Base-by-base conservation (phyloP, 2,329 filamentous ascomycete species). In the Colletotrichum lini region DNA sequence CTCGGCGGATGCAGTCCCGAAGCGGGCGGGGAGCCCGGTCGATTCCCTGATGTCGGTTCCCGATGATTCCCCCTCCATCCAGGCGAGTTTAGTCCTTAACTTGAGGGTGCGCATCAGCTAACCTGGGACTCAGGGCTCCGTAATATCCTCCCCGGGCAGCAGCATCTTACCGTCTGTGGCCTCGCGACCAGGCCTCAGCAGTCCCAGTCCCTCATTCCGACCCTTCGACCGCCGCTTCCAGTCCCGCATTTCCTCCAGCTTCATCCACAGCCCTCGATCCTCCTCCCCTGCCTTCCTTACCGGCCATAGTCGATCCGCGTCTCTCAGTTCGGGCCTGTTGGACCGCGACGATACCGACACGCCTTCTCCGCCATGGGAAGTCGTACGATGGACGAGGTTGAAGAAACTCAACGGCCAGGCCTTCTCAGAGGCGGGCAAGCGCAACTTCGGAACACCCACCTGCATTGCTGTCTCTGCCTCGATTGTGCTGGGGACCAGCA, bases 211-310 rank as follows among this genome's bases (percentile, higher is more conserved):
- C 23, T 95, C 94, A 18, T 93, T 98, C 77, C 91, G 96, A 78
- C 96, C 96, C 5, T 99, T 99, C 80, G 96, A 99, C 79, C 91
- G 94, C 74, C 91, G 96, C 67, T 99, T 99, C 82, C 95, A 97
- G 79, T 96, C 96, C 18, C 92, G 95, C 58, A 90, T 98, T 74
- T 86, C 87, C 70, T 90, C 92, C 16, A 84, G 84, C 58, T 78
- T 81, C 42, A 79, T 87, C 30, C 79, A 80, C 60, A 90, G 90
- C 35, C 91, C 93, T 42, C 89, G 95, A 68, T 87, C 93, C 8
- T 87, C 88, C 2, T 98, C 95, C 1, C 95, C 95, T 1, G 93
- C 92, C 15, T 93, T 97, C 75, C 84, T 95, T 15, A 87, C 88
- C n/a, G 81, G 87, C 3, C 94, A 96, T 78, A 97, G 94, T 65